A percentile compares a stretch with the other conserved stretches of the same genome.
Conservation (phyloP, 176 grass and related monocot species). For the Oryza meridionalis region DNA sequence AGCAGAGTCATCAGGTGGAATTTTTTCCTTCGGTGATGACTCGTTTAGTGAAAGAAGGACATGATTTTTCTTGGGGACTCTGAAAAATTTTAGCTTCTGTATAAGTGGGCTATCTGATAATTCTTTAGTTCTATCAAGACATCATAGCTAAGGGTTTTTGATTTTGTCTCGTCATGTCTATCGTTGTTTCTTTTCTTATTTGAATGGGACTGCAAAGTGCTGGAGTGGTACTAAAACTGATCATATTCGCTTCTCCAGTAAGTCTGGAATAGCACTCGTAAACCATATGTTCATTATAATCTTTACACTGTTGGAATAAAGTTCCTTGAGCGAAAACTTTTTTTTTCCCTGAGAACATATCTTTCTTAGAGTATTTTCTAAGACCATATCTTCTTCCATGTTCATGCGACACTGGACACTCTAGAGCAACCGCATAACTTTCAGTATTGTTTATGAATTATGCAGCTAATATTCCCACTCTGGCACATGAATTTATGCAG, state of each 20-base stretch:
- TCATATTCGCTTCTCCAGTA: slow-evolving; percentile 45
- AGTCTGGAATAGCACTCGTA: slow-evolving; percentile 43
- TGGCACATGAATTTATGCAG: slow-evolving; percentile 2
- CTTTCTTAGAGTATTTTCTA: slow-evolving; percentile 23
- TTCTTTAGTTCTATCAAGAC: not conserved
- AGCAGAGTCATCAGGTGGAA: not conserved
- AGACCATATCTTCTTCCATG: slow-evolving; percentile 41
- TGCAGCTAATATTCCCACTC: slow-evolving; percentile 19
- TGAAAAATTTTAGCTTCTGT: slow-evolving; percentile 11
- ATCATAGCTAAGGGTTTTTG: not conserved
- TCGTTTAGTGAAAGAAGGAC: not conserved
- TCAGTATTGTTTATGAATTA: not conserved
- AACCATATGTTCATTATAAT: slow-evolving; percentile 40
- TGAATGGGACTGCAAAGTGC: slow-evolving; percentile 26
- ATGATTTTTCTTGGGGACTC: slow-evolving; percentile 3
- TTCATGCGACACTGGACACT: slow-evolving; percentile 27
- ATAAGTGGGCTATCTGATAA: not conserved
- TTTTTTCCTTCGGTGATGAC: not conserved
- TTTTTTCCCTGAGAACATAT: slow-evolving; percentile 26
- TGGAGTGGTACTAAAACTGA: not conserved
- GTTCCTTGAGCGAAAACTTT: slow-evolving; percentile 8
- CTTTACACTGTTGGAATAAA: slow-evolving; percentile 41
- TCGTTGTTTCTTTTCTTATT: slow-evolving; percentile 4
- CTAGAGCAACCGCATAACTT: slow-evolving; percentile 18
- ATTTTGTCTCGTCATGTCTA: not conserved